Evolutionary conservation across 78 protist genomes (phyloP), one percentile per base, ranked within the genome.

Genomic region (Anaeramoeba ignava): DNA sequence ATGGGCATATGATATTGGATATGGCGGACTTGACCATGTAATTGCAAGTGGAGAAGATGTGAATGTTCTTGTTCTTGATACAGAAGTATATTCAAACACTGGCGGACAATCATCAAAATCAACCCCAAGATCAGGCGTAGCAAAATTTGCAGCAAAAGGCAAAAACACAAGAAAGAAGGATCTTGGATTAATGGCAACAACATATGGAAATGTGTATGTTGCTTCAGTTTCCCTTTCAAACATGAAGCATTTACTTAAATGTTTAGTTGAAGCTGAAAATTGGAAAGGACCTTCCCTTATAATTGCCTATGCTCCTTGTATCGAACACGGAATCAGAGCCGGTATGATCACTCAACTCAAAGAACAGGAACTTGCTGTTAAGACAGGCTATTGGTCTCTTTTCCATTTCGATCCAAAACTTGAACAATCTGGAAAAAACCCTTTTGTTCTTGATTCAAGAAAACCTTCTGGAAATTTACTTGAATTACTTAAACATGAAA

Each of bases 21-120:
- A 8, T 38, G 78, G 82, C 17, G 96, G 94, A 0, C 38, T 94
- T 17, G 94, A 94, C 78, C 93, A 91, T 79, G 93, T 91, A 2
- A 2, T 94, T 33, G 84, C 93, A 38, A 42, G 88, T 1, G 95
- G 94, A n/a, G 91, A 86, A 39, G 39, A 91, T 39, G 79, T 92
- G 54, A 89, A 91, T 78, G 41, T 94, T 34, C 42, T 94, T n/a
- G 85, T 94, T 39, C 31, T 91, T 3, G 95, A 92, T 81, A 94
- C 92, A 12, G 92, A 88, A 38, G 83, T 87, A 67, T 92, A 92
- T 86, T 87, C 92, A 38, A 83, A 88, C 39, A 86, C 93, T 1
- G 94, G 92, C 2, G 93, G 90, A 8, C 91, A 87, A 81, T 80
- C 40, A 38, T 83, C 89, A 41, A 88, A 85, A 85, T 79, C 93